Evolutionary conservation across 352 stramenopile species (phyloP), one percentile per base, ranked within the genome.

Genomic region (Globisporangium splendens): DNA sequence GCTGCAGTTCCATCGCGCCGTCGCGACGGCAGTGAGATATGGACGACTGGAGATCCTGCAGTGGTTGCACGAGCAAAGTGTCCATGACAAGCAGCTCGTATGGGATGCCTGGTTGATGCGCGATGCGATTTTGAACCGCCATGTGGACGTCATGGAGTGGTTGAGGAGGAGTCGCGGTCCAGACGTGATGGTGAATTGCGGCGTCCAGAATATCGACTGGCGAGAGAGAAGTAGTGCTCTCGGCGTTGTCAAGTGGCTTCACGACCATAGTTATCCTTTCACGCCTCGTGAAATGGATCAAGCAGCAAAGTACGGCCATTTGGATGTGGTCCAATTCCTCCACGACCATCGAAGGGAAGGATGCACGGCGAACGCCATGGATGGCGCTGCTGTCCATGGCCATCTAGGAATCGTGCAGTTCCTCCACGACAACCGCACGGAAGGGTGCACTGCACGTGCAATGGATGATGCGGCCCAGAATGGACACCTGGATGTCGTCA

Each of bases 171-270:
- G 15, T 21, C 15, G 51, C 17, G 21, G 10, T 0, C 15, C 10
- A n/a, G 35, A 47, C 4, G 41, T 4, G 7, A 42, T 10, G n/a
- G 14, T 7, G 5, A 17, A 13, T 41, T 24, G 24, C 15, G 51
- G 51, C 4, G 51, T 57, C 6, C 35, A 49, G 51, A 17, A 57
- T 35, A 57, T 57, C 41, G 51, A 57, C 51, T 57, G 51, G 51
- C 17, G 11, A 1, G 51, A 57, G 15, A 41, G 24, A 12, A 15
- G 21, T 31, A 4, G 39, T 8, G 46, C 20, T 18, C n/a, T 57
- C 12, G 51, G 46, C 1, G 39, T 57, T 7, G 22, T 57, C 3
- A 41, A 28, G 18, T 57, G 51, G 51, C 51, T 57, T 8, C 39
- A 57, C n/a, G 11, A n/a, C 11, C 51, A 49, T 7, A 17, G 17